Conservation (phyloP, 2,329 filamentous ascomycete species). For the Alternaria postmessia region DNA sequence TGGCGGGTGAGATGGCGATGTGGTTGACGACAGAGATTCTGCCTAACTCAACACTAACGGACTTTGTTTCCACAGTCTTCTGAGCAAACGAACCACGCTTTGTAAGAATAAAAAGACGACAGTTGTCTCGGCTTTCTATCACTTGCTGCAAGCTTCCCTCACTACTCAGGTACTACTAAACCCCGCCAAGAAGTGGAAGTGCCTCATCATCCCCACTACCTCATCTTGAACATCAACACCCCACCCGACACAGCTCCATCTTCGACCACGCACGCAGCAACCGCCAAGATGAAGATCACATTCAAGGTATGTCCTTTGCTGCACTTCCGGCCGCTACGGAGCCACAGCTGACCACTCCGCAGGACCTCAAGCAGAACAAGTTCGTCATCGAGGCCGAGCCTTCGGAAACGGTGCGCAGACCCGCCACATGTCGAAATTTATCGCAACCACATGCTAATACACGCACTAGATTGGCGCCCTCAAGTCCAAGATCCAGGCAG, state of each 20-base stretch:
- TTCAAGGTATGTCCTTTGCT: constrained; percentile 65
- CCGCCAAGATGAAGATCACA: constrained; percentile 69
- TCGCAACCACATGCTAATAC: constrained; percentile 22
- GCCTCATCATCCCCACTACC: constrained; percentile 22
- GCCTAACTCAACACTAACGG: constrained; percentile 2
- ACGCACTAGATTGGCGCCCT: constrained; percentile 77
- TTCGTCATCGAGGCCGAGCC: constrained; percentile 96
- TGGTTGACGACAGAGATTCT: constrained; percentile 10
- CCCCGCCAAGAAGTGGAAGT: constrained; percentile 16
- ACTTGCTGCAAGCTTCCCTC: constrained; percentile 7
- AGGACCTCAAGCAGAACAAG: constrained; percentile 99
- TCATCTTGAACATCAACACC: constrained; percentile 32
- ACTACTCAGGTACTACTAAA: constrained; percentile 7
- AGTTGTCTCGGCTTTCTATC: not conserved
- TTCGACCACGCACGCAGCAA: constrained; percentile 25
- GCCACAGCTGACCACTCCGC: constrained; percentile 32
- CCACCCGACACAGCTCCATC: constrained; percentile 34
- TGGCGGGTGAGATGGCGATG: not conserved
- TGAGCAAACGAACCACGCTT: constrained; percentile 14
- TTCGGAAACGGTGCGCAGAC: constrained; percentile 76
- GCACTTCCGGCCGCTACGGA: constrained; percentile 19
- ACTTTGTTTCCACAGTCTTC: constrained; percentile 33
- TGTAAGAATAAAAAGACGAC: not conserved
- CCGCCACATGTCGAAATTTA: constrained; percentile 24
- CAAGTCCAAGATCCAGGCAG: constrained; percentile 89